Evolutionary conservation across 805 yeast genomes (phyloP).

Genomic region (Osmozyma mogii): DNA sequence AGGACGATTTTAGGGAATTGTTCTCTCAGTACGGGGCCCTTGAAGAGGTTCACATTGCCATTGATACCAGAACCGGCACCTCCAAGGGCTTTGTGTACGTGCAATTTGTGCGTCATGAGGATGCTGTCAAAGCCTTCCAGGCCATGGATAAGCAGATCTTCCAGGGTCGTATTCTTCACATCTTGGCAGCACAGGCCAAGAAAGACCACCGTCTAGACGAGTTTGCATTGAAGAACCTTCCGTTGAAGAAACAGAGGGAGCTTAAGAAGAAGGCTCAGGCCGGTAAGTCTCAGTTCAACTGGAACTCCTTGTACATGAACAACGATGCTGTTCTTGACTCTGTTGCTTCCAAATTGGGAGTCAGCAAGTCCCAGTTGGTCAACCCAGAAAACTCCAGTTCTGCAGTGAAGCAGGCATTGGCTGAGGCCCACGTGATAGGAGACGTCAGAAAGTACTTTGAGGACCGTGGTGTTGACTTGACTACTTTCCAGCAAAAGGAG

Average conservation of each 20-base stretch:
- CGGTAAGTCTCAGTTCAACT: slow-evolving; percentile 76
- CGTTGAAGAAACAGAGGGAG: slow-evolving; percentile 85
- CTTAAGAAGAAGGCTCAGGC: slow-evolving; percentile 80
- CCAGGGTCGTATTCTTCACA: slow-evolving; percentile 90
- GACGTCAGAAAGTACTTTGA: slow-evolving; percentile 87
- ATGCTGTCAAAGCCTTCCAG: slow-evolving; percentile 70
- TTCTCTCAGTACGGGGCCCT: slow-evolving; percentile 64
- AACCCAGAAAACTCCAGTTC: slow-evolving; percentile 82
- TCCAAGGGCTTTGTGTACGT: slow-evolving; percentile 92
- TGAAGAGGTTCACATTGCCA: slow-evolving; percentile 87
- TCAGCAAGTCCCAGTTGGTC: slow-evolving; percentile 72
- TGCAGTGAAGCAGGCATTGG: slow-evolving; percentile 94
- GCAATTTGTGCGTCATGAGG: slow-evolving; percentile 55
- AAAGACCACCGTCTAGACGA: slow-evolving; percentile 82
- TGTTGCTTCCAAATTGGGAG: slow-evolving; percentile 78
- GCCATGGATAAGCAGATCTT: slow-evolving; percentile 79
- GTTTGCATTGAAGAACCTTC: slow-evolving; percentile 82
- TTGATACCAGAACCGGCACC: slow-evolving; percentile 82
- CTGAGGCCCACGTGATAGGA: slow-evolving; percentile 92
- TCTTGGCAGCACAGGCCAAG: slow-evolving; percentile 77
- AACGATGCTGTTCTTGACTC: slow-evolving; percentile 87
- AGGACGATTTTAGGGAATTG: slow-evolving; percentile 62
- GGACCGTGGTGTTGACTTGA: slow-evolving; percentile 73
- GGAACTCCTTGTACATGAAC: slow-evolving; percentile 92
- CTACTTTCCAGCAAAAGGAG: slow-evolving; percentile 56